Percentiles rank a stretch among this genome's conserved stretches.
Conservation (phyloP, 306 rosid species). For the Astragalus membranaceus region DNA sequence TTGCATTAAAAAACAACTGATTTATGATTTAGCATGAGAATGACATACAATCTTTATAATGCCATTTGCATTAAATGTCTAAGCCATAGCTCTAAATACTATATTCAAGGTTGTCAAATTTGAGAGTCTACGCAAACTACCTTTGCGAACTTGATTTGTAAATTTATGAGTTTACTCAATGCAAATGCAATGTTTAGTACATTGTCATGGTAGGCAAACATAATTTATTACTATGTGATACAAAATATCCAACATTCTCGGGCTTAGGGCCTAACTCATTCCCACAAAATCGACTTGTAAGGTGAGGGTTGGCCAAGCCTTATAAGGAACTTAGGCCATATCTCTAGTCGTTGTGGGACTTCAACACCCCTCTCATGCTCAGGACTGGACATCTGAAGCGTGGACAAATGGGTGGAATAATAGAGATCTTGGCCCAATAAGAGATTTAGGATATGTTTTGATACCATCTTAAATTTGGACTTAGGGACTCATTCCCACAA, state of each 20-base stretch:
- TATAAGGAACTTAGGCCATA: too few relatives aligned
- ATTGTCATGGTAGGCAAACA: background rate
- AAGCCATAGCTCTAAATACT: background rate
- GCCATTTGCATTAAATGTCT: background rate
- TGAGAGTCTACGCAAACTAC: background rate
- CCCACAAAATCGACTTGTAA: too few relatives aligned
- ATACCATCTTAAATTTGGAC: too few relatives aligned
- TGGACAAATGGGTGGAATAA: too few relatives aligned
- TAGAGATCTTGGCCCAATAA: too few relatives aligned
- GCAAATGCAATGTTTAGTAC: background rate
- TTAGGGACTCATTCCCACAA: too few relatives aligned
- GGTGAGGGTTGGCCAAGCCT: too few relatives aligned
- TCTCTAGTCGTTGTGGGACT: too few relatives aligned
- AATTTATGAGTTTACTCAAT: background rate
- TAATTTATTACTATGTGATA: background rate
- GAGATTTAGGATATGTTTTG: too few relatives aligned
- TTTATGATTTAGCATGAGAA: constrained; percentile 2
- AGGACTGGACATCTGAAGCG: too few relatives aligned
- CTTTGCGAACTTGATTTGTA: background rate
- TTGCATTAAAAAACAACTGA: background rate
- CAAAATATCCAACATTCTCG: background rate
- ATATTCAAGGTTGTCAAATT: background rate
- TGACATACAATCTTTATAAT: background rate
- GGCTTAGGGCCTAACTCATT: background rate
- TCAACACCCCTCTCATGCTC: too few relatives aligned